These are phyloP conservation scores for Solanum sejunctum DNA, from an alignment of 257 asterid genomes.

Conservation along the genomic window DNA sequence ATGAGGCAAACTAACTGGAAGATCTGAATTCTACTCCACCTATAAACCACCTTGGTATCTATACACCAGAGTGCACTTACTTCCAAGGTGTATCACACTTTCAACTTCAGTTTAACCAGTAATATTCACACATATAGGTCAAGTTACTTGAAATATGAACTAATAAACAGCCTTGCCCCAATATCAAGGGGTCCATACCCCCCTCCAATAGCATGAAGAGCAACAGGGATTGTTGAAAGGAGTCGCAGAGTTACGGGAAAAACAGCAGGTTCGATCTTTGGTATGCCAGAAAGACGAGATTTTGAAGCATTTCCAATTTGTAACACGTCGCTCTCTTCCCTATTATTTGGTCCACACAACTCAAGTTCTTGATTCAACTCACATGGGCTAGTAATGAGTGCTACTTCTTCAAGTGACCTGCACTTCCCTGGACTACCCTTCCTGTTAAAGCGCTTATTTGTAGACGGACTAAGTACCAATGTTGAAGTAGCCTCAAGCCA, in stretches of 20 bases:
- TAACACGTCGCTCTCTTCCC: not conserved
- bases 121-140: not conserved
- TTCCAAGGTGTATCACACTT: not conserved
- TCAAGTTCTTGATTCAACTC: slow-evolving; percentile 17
- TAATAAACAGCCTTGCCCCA: slow-evolving; percentile 49
- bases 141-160: slow-evolving; percentile 40
- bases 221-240: slow-evolving; percentile 58
- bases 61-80: not conserved
- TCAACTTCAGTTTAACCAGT: not conserved
- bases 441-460: slow-evolving; percentile 26
- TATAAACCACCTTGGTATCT: not conserved
- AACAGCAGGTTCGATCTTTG: slow-evolving; percentile 37
- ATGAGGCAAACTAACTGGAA: not conserved
- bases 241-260: slow-evolving; percentile 63
- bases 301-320: not conserved
- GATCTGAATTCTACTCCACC: not conserved
- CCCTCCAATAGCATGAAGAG: slow-evolving; percentile 68
- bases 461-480: slow-evolving; percentile 43
- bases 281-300: not conserved
- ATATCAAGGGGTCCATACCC: slow-evolving; percentile 73
- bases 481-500: slow-evolving; percentile 84
- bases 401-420: slow-evolving; percentile 53
- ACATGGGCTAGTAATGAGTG: slow-evolving; percentile 36
- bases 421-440: slow-evolving; percentile 40
- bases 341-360: not conserved